Conservation (phyloP, 148 eudicot genomes). For the Salicornia ramosissima region DNA sequence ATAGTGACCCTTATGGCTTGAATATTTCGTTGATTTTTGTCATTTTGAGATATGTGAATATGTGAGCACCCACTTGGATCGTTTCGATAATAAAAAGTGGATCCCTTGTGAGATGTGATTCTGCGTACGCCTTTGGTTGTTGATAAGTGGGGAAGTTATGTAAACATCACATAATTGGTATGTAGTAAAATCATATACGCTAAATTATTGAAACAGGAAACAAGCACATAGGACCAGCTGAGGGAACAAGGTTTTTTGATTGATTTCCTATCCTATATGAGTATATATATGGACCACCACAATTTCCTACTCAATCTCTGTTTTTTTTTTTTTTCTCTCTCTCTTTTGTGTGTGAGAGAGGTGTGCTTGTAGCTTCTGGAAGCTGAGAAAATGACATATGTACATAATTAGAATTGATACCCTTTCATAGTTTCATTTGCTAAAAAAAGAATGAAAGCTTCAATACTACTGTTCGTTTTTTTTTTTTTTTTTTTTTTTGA, state of each 20-base stretch:
- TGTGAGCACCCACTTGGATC: constrained; percentile 16
- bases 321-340: background rate
- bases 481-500: background rate
- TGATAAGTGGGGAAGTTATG: constrained; percentile 21
- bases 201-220: background rate
- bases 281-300: constrained; percentile 11
- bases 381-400: background rate
- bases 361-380: constrained; percentile 15
- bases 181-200: constrained; percentile 4
- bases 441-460: background rate
- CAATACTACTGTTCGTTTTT: background rate
- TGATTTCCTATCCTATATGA: no score
- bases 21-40: background rate
- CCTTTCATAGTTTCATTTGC: background rate
- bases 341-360: no score
- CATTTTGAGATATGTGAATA: background rate
- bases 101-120: constrained; percentile 7
- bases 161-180: constrained; percentile 3
- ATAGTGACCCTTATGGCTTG: constrained; percentile 10
- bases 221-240: constrained; percentile 5
- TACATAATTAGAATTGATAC: background rate
- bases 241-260: constrained; percentile 1
- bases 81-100: constrained; percentile 10
- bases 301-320: background rate
- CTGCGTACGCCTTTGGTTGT: constrained; percentile 6